These are phyloP conservation scores for Xylaria cubensis DNA, from an alignment of 495 filamentous ascomycete species.

Conservation along the genomic window DNA sequence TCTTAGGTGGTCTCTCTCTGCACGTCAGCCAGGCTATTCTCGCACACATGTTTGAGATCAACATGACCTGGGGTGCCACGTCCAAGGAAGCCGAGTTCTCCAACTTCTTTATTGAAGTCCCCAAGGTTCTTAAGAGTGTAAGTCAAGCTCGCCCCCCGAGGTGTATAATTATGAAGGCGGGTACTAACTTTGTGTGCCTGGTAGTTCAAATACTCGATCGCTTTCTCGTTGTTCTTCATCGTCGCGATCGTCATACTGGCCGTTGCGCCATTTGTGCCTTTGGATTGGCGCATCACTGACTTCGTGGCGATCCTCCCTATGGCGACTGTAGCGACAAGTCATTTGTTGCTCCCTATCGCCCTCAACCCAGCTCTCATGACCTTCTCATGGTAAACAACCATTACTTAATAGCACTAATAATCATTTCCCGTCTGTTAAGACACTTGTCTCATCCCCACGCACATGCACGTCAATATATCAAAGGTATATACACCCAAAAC, in stretches of 20 bases:
- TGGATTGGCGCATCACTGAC: slow-evolving; percentile 72
- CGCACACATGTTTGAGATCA: slow-evolving; percentile 74
- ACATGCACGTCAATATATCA: slow-evolving; percentile 1
- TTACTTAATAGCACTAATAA: slow-evolving; percentile 9
- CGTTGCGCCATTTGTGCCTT: slow-evolving; percentile 66
- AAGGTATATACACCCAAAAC: slow-evolving; percentile 1
- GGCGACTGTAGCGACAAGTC: slow-evolving; percentile 72
- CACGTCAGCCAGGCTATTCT: slow-evolving; percentile 72
- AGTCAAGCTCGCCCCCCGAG: slow-evolving; percentile 18
- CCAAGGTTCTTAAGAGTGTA: slow-evolving; percentile 71
- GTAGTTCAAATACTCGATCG: slow-evolving; percentile 76
- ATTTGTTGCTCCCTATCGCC: slow-evolving; percentile 73
- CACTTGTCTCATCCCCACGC: background rate
- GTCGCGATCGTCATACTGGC: slow-evolving; percentile 72
- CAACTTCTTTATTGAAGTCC: slow-evolving; percentile 82
- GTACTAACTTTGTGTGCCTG: background rate
- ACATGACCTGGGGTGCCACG: slow-evolving; percentile 76
- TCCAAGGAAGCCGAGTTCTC: slow-evolving; percentile 75
- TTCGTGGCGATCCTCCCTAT: slow-evolving; percentile 84
- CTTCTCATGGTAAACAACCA: slow-evolving; percentile 68
- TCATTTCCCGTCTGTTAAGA: background rate
- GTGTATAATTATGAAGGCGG: background rate
- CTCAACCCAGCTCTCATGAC: slow-evolving; percentile 83
- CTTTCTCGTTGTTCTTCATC: slow-evolving; percentile 67
- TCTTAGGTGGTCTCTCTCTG: slow-evolving; percentile 72